A percentile compares a stretch with the other conserved stretches of the same genome.
These are phyloP conservation scores for Xylariaceae sp. DNA, from an alignment of 2,329 filamentous ascomycete species.

Conservation along the genomic window DNA sequence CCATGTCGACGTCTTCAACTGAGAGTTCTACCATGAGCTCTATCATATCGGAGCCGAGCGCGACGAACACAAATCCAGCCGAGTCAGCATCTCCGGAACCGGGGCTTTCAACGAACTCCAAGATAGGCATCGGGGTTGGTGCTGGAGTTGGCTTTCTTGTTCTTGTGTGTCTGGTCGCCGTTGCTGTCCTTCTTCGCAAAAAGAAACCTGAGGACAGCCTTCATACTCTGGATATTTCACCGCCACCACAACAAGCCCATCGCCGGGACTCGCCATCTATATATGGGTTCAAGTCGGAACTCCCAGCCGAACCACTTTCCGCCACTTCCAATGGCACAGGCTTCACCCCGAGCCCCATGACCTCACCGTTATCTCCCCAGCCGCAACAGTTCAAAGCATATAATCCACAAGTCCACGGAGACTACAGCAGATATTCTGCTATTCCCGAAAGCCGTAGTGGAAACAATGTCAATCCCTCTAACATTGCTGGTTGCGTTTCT, in stretches of 20 bases:
- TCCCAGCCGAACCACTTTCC: constrained; percentile 12
- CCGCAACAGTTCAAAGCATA: constrained; percentile 11
- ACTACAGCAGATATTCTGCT: constrained; percentile 2
- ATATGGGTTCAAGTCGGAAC: constrained; percentile 14
- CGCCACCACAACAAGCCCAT: not conserved
- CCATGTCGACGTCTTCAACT: not conserved
- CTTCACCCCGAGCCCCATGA: constrained; percentile 2
- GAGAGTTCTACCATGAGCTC: not conserved
- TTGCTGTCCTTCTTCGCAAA: constrained; percentile 5
- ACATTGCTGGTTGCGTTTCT: not conserved
- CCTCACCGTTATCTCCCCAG: not conserved
- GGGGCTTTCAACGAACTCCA: constrained; percentile 8
- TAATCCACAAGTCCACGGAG: constrained; percentile 2
- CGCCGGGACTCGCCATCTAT: not conserved
- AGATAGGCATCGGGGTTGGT: constrained; percentile 15
- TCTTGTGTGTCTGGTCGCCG: constrained; percentile 5
- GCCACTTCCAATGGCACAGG: not conserved
- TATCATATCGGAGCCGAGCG: not conserved
- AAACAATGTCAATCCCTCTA: constrained; percentile 29
- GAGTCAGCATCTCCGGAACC: not conserved
- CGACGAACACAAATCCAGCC: constrained; percentile 3
- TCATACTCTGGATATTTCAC: not conserved
- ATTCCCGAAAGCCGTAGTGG: not conserved
- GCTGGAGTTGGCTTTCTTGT: constrained; percentile 6
- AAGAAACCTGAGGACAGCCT: constrained; percentile 1